Conservation (phyloP, 768 basidiomycete species). For the Kwoniella sp. region DNA sequence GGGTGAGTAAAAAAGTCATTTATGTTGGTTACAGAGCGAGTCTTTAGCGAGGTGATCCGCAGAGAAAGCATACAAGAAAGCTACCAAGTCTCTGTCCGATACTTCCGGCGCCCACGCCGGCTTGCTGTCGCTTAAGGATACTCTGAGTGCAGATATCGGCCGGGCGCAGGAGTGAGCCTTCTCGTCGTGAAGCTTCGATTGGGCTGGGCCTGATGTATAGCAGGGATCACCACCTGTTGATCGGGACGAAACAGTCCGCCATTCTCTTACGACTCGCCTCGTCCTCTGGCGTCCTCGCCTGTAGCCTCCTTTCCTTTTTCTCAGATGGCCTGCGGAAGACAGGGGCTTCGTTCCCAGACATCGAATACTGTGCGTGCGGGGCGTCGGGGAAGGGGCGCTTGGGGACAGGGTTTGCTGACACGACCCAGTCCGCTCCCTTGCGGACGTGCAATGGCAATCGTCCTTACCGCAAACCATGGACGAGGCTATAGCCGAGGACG, state of each 20-base stretch:
- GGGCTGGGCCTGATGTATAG: neutral
- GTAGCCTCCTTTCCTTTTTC: neutral
- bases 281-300: neutral
- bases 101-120: constrained; percentile 13
- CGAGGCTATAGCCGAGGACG: constrained; percentile 7
- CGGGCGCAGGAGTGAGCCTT: constrained; percentile 9
- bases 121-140: constrained; percentile 9
- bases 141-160: constrained; percentile 8
- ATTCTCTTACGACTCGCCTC: constrained; percentile 2
- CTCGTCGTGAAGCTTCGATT: neutral
- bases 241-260: constrained; percentile 1
- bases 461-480: constrained; percentile 12
- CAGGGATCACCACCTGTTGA: neutral
- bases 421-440: constrained; percentile 14
- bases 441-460: constrained; percentile 18
- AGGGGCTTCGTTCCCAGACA: constrained; percentile 5
- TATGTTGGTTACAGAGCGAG: no score
- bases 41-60: no score
- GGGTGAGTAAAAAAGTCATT: constrained; percentile 3
- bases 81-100: constrained; percentile 8
- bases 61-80: constrained; percentile 20
- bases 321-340: constrained; percentile 6
- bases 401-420: no score
- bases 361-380: constrained; percentile 9
- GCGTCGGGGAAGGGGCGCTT: no score